Conservation (phyloP, 768 basidiomycete genomes). For the Mycena albidolilacea region DNA sequence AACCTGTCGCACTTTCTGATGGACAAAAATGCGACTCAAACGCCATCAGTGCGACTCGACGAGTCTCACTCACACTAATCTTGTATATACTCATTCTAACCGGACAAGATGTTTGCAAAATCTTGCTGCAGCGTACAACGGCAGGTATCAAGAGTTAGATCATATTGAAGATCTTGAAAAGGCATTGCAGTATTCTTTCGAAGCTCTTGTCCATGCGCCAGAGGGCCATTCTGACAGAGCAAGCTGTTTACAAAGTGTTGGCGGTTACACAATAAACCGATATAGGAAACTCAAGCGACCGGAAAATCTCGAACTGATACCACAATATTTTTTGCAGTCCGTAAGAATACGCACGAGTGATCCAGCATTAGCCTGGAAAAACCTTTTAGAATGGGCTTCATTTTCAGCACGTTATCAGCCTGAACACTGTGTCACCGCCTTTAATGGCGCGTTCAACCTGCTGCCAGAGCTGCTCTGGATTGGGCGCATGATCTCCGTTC, state of each 20-base stretch:
- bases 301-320: conserved; percentile 8
- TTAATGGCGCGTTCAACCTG: conserved; percentile 5
- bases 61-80: too few species aligned
- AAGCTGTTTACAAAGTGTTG: conserved; percentile 8
- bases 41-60: too few species aligned
- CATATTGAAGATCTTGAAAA: conserved; percentile 5
- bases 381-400: neutral
- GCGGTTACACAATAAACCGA: conserved; percentile 3
- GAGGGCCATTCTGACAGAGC: conserved; percentile 7
- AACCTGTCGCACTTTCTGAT: too few species aligned
- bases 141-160: neutral
- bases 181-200: conserved; percentile 3
- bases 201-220: conserved; percentile 2
- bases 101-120: conserved; percentile 10
- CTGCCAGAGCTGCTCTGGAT: neutral
- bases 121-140: conserved; percentile 13
- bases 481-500: conserved; percentile 2
- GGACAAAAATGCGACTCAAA: too few species aligned
- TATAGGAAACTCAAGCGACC: conserved; percentile 8
- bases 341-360: conserved; percentile 2
- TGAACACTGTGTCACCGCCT: conserved; percentile 6
- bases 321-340: conserved; percentile 1
- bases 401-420: conserved; percentile 7
- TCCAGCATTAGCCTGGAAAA: conserved; percentile 2
- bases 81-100: too few species aligned